A percentile compares a stretch with the other conserved stretches of the same genome.
phyloP scores from a whole-genome alignment of 345 rosid species.

The Salix caprea region DNA sequence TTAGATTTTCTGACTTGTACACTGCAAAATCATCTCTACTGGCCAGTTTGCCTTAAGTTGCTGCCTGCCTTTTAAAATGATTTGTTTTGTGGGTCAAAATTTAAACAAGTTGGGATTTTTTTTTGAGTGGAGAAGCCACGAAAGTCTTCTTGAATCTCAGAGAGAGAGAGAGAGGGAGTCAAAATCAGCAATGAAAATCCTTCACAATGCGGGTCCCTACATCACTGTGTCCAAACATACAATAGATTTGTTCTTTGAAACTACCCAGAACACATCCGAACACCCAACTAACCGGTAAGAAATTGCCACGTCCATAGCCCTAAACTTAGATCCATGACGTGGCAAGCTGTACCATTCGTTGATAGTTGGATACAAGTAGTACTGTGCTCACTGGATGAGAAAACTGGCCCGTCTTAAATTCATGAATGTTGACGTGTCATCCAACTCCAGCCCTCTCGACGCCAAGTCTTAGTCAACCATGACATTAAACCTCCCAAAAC shows the following conservation, averaged over 20 bases:
- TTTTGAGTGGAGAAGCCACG: not conserved
- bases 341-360: not conserved
- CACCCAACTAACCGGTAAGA: not conserved
- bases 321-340: not conserved
- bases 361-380: not conserved
- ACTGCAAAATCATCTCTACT: too few relatives aligned
- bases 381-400: conserved; percentile 11
- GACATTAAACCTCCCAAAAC: conserved; percentile 21
- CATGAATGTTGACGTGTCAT: conserved; percentile 42
- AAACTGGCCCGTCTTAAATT: conserved; percentile 35
- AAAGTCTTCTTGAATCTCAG: too few relatives aligned
- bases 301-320: not conserved
- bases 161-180: too few relatives aligned
- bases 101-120: not conserved
- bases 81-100: too few relatives aligned
- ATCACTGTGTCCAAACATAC: not conserved
- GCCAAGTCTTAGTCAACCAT: conserved; percentile 27
- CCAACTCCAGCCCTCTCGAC: conserved; percentile 18
- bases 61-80: too few relatives aligned
- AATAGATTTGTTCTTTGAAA: not conserved
- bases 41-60: too few relatives aligned
- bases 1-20: too few relatives aligned
- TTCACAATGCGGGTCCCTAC: conserved; percentile 34
- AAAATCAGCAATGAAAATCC: not conserved
- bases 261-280: not conserved